Evolutionary conservation across 768 basidiomycete species (phyloP).

Genomic region (Suillus subalutaceus): DNA sequence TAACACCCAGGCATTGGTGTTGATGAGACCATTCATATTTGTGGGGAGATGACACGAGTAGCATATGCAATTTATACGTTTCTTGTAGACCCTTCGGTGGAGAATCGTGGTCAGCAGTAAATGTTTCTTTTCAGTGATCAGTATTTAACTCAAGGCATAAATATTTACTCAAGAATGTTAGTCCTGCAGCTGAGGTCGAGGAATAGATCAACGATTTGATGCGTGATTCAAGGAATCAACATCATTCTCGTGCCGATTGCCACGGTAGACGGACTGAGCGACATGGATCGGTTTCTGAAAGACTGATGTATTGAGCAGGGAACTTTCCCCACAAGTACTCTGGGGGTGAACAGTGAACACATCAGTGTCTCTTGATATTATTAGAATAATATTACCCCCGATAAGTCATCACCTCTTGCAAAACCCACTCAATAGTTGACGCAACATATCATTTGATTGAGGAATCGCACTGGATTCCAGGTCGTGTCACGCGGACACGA

Average conservation of each 20-base stretch:
- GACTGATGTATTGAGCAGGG: background rate
- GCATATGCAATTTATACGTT: background rate
- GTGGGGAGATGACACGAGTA: background rate
- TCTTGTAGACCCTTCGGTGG: background rate
- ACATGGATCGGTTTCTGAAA: background rate
- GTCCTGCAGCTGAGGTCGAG: background rate
- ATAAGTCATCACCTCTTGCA: background rate
- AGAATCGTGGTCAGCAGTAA: background rate
- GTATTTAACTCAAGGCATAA: background rate
- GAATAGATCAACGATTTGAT: constrained; percentile 2
- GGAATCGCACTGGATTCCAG: background rate
- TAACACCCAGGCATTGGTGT: background rate
- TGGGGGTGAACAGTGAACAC: background rate
- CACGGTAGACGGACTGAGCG: background rate
- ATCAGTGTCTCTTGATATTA: background rate
- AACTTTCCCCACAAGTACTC: background rate
- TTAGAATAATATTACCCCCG: background rate
- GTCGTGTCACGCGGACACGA: background rate
- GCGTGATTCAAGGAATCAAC: background rate
- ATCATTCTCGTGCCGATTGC: background rate
- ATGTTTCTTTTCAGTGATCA: background rate
- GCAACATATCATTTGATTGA: background rate
- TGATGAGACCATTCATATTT: background rate
- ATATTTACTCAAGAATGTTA: background rate
- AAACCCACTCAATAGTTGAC: background rate